Evolutionary conservation across 257 asterid genomes (phyloP).

Genomic region (Fraxinus americana): DNA sequence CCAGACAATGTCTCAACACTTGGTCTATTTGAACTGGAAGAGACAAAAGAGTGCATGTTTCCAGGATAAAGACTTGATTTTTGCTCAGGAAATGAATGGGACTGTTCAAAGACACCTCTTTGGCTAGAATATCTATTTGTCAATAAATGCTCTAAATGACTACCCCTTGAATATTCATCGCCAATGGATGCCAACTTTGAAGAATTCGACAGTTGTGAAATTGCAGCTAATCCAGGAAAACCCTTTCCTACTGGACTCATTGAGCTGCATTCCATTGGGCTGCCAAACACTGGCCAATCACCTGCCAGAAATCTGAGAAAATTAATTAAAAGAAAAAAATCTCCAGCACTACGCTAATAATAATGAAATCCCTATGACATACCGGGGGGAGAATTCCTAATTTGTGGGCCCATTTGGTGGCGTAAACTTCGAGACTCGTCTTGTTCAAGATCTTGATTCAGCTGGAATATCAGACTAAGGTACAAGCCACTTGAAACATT

Average conservation of each 20-base stretch:
- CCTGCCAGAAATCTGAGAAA: conserved; percentile 38
- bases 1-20: conserved; percentile 50
- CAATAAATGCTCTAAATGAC: conserved; percentile 4
- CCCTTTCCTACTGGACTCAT: conserved; percentile 42
- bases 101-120: conserved; percentile 36
- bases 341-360: neutral
- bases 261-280: conserved; percentile 51
- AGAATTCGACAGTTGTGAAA: conserved; percentile 41
- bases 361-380: conserved; percentile 2
- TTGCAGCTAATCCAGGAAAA: conserved; percentile 59
- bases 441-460: conserved; percentile 57
- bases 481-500: neutral
- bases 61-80: conserved; percentile 42
- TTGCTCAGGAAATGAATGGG: conserved; percentile 55
- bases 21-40: conserved; percentile 45
- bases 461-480: conserved; percentile 37
- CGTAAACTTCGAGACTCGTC: conserved; percentile 52
- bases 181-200: conserved; percentile 41
- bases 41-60: conserved; percentile 43
- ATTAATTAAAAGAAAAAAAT: neutral
- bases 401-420: conserved; percentile 54
- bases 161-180: neutral
- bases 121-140: neutral
- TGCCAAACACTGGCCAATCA: conserved; percentile 58
- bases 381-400: conserved; percentile 66